Percentiles rank a stretch among this genome's conserved stretches.
Evolutionary conservation across 139 green algal genomes (phyloP).

Genomic region (Spirogloea muscicola): DNA sequence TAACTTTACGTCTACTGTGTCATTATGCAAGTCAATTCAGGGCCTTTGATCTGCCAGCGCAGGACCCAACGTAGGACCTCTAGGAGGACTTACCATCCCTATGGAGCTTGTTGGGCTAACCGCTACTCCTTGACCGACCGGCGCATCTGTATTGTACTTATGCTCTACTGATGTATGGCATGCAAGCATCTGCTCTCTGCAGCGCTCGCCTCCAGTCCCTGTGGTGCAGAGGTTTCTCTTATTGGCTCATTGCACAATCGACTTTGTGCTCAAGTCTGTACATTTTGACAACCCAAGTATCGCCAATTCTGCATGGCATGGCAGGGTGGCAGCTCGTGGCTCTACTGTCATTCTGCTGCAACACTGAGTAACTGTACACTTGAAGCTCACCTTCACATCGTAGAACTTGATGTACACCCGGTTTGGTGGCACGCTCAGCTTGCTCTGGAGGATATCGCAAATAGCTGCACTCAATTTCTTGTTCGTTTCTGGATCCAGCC

Average conservation of each 20-base stretch:
- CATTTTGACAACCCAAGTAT: not conserved
- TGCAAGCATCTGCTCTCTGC: too few relatives aligned
- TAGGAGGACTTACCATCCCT: too few relatives aligned
- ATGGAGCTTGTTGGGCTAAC: too few relatives aligned
- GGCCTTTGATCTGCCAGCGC: not conserved
- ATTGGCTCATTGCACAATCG: not conserved
- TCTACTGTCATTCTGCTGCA: not conserved
- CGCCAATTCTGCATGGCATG: not conserved
- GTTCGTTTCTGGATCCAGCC: conserved; percentile 37
- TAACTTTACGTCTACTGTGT: too few relatives aligned
- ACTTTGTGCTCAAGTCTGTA: not conserved
- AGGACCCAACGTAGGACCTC: not conserved
- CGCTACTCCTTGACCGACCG: too few relatives aligned
- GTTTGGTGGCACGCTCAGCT: conserved; percentile 43
- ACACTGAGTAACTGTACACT: not conserved
- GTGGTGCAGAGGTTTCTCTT: too few relatives aligned
- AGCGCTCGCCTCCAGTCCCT: too few relatives aligned
- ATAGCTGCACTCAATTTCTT: conserved; percentile 35
- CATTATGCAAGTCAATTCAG: too few relatives aligned
- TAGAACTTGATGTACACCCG: conserved; percentile 52
- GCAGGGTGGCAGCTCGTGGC: not conserved
- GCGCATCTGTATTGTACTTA: too few relatives aligned
- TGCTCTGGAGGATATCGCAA: conserved; percentile 44
- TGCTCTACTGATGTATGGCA: too few relatives aligned
- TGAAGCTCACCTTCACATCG: conserved; percentile 47